These are phyloP conservation scores for Hysterium pulicare DNA, from an alignment of 2,329 filamentous ascomycete genomes.

Conservation along the genomic window DNA sequence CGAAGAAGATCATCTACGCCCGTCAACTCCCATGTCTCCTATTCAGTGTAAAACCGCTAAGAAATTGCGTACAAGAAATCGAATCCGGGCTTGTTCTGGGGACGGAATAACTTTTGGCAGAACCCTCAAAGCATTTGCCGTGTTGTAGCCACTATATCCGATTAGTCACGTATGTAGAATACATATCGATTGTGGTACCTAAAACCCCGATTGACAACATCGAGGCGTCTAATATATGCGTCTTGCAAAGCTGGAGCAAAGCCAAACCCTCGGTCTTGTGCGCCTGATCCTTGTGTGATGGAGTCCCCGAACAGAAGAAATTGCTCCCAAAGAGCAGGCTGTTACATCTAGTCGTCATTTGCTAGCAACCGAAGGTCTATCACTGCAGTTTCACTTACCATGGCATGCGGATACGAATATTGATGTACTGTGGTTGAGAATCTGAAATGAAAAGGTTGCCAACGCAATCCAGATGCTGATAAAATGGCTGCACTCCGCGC, in stretches of 20 bases:
- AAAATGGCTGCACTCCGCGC: too few relatives aligned
- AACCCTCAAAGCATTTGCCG: constrained; percentile 66
- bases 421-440: too few relatives aligned
- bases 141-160: constrained; percentile 79
- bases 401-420: too few relatives aligned
- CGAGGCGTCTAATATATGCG: constrained; percentile 71
- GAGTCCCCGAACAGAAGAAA: constrained; percentile 85
- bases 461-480: too few relatives aligned
- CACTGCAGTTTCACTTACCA: background rate
- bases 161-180: too few relatives aligned
- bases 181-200: too few relatives aligned
- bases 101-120: constrained; percentile 69
- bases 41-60: background rate
- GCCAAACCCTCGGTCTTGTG: constrained; percentile 64
- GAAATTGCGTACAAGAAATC: constrained; percentile 56
- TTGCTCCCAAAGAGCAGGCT: constrained; percentile 38
- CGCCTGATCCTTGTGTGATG: constrained; percentile 68
- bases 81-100: constrained; percentile 59
- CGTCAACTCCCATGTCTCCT: constrained; percentile 11
- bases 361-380: background rate
- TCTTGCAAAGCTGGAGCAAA: constrained; percentile 70
- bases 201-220: constrained; percentile 85
- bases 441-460: too few relatives aligned
- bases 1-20: constrained; percentile 72
- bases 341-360: background rate